These are phyloP conservation scores for Fusarium buxicola DNA, from an alignment of 2,329 filamentous ascomycete genomes.

Conservation along the genomic window DNA sequence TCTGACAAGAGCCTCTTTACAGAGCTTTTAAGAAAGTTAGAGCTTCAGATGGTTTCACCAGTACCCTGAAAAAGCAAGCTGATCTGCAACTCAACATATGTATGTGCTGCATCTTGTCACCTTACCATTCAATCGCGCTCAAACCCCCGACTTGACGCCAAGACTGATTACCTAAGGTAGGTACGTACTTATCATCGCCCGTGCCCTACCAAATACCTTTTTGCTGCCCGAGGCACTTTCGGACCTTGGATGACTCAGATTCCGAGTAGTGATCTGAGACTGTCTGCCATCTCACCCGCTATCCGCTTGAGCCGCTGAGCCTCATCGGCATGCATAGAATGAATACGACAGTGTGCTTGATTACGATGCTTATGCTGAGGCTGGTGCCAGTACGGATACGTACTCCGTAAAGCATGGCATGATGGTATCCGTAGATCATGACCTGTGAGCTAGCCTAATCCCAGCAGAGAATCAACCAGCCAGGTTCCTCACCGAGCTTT, in stretches of 20 bases:
- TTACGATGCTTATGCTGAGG: slow-evolving; percentile 8
- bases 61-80: slow-evolving; percentile 1
- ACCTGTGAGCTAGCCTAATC: slow-evolving; percentile 17
- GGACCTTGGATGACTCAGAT: slow-evolving; percentile 32
- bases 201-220: slow-evolving; percentile 9
- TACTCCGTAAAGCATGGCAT: slow-evolving; percentile 7
- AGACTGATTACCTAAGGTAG: too few species aligned
- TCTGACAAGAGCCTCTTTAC: slow-evolving; percentile 16
- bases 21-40: neutral
- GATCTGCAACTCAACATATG: neutral
- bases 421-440: neutral
- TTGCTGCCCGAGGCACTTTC: slow-evolving; percentile 14
- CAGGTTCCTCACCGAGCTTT: slow-evolving; percentile 24
- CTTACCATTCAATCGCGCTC: slow-evolving; percentile 17
- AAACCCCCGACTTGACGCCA: neutral
- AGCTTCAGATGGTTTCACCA: slow-evolving; percentile 8
- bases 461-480: slow-evolving; percentile 19
- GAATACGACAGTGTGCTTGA: slow-evolving; percentile 7
- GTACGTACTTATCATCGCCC: neutral
- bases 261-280: slow-evolving; percentile 17
- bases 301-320: too few species aligned
- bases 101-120: slow-evolving; percentile 16
- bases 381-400: too few species aligned
- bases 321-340: slow-evolving; percentile 17
- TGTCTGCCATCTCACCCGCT: too few species aligned